Percentiles rank a stretch among this genome's conserved stretches.
These are phyloP conservation scores for Aspergillus fumigatiaffinis DNA, from an alignment of 2,329 filamentous ascomycete genomes.

Conservation along the genomic window DNA sequence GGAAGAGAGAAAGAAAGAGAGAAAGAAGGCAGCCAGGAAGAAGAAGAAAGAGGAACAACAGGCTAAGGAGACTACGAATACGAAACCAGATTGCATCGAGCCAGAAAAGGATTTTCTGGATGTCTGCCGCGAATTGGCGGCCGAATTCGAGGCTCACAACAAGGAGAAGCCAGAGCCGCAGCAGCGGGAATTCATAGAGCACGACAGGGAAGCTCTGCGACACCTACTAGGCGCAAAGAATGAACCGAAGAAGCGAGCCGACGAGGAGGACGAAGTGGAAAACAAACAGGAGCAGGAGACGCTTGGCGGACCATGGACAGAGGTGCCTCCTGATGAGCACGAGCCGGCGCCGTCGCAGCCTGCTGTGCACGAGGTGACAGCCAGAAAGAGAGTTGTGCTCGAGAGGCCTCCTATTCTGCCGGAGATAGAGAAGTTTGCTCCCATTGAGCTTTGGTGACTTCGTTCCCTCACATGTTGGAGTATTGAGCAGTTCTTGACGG, in stretches of 20 bases:
- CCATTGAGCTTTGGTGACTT: neutral
- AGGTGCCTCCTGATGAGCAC: neutral
- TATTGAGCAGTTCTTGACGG: neutral
- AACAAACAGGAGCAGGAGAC: neutral
- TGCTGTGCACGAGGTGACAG: neutral
- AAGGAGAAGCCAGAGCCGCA: neutral
- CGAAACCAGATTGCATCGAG: conserved; percentile 1
- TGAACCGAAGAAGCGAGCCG: neutral
- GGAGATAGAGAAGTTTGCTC: neutral
- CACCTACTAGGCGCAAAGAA: neutral
- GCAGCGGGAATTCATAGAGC: neutral
- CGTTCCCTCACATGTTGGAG: neutral
- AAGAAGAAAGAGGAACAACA: neutral
- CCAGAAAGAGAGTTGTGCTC: neutral
- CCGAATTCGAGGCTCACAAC: neutral
- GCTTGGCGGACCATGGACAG: neutral
- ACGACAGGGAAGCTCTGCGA: neutral
- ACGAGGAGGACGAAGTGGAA: neutral
- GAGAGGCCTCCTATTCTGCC: neutral
- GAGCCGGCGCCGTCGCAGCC: neutral
- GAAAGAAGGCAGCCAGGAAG: neutral
- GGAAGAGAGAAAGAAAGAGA: conserved; percentile 1
- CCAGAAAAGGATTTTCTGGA: conserved; percentile 12
- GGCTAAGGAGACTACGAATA: no score
- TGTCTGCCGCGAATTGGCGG: neutral